phyloP scores from a whole-genome alignment of 208 protist species.

The Trichomonas vaginalis region DNA sequence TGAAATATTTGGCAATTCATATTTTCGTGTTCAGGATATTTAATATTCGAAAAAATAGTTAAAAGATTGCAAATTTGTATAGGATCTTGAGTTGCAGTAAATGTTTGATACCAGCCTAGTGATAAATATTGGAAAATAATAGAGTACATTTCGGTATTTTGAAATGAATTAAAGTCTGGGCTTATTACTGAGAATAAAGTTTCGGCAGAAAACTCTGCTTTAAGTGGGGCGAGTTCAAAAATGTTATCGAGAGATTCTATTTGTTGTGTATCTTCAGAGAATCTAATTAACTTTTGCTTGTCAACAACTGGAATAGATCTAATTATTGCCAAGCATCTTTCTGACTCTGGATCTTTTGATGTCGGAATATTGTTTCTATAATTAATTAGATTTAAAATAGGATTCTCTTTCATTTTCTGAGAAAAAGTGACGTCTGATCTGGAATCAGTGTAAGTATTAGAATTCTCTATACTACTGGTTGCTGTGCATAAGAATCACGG shows the following conservation, averaged over 20 bases:
- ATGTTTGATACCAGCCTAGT: not conserved
- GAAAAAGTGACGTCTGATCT: too few relatives aligned
- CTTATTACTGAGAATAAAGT: not conserved
- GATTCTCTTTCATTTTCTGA: not conserved
- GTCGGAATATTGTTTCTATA: not conserved
- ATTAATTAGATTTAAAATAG: not conserved
- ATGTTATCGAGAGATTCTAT: not conserved
- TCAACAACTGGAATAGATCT: not conserved
- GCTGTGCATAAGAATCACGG: too few relatives aligned
- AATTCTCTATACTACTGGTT: too few relatives aligned
- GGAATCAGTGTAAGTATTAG: too few relatives aligned
- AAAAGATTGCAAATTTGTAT: not conserved
- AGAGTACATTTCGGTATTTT: not conserved
- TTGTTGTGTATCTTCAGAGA: not conserved
- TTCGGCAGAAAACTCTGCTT: not conserved
- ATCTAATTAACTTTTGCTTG: not conserved
- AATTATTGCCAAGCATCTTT: not conserved
- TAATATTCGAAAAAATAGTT: not conserved
- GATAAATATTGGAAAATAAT: not conserved
- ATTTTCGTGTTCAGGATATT: not conserved
- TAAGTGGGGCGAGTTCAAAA: not conserved
- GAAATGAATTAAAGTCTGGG: not conserved
- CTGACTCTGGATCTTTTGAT: not conserved
- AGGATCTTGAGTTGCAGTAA: not conserved
- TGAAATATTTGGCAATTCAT: not conserved